Base-by-base conservation (phyloP, 805 yeast species). In the Danielia reshetovae region DNA sequence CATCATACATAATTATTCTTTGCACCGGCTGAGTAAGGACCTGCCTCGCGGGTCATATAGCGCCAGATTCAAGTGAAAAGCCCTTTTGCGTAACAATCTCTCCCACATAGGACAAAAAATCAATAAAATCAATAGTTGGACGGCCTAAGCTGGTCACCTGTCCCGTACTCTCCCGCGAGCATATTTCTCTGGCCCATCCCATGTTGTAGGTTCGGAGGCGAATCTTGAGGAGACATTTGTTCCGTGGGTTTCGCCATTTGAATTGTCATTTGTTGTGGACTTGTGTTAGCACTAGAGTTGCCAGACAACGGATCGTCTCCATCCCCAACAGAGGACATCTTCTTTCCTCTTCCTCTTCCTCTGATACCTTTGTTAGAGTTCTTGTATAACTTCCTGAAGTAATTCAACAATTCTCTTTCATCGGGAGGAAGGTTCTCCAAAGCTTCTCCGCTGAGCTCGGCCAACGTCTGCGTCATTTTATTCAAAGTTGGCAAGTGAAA, bases 301-400 rank as follows among this genome's bases (percentile, higher is more conserved):
- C 30, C 39, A 4, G 44, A 38, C 10, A 26, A 16, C 32, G 27
- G 16, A 14, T 29, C 45, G 18, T 18, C 22, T 1, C 32, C 35
- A 6, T 24, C 35, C 11, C 21, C 36, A 9, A 40, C 21, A n/a
- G 35, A 36, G 7, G 38, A 27, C 7, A 40, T 42, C 6, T 40
- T 34, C 18, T 27, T 35, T 4, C 46, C 49, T 42, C 77, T 85
- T 4, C 97, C 97, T 39, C 97, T 74, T 18, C 97, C 97, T 48
- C 85, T 79, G 42, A 89, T 89, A 13, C 97, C 97, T 51, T 86
- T 77, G 54, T 89, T 89, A 29, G 93, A 77, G 56, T 89, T 87
- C 58, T 86, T 86, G 63, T 90, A 89, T 38, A 89, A 68, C 25
- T 77, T 74, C 27, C 88, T 79, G 59, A 89, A 86, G 60, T 90